phyloP scores from a whole-genome alignment of 2,329 filamentous ascomycete genomes.

The Ophiobolus disseminans region DNA sequence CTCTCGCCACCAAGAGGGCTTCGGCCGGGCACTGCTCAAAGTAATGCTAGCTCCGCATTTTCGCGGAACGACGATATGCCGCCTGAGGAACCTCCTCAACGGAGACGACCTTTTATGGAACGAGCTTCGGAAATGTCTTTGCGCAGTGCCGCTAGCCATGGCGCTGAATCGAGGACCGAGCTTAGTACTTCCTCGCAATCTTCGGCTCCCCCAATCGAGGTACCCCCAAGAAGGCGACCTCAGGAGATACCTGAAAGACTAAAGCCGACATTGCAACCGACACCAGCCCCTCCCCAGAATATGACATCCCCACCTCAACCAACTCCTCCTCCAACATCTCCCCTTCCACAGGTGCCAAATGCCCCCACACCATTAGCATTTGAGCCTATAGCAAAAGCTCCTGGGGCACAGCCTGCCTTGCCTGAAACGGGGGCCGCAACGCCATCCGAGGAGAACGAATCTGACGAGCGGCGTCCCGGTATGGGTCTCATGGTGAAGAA shows the following conservation, averaged over 20 bases:
- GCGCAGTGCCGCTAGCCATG: constrained; percentile 33
- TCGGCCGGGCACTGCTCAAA: constrained; percentile 46
- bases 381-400: constrained; percentile 49
- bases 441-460: constrained; percentile 57
- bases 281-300: constrained; percentile 10
- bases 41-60: constrained; percentile 42
- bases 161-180: constrained; percentile 23
- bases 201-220: constrained; percentile 32
- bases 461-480: constrained; percentile 70
- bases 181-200: constrained; percentile 35
- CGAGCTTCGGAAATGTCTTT: constrained; percentile 36
- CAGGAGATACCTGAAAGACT: constrained; percentile 40
- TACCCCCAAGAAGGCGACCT: constrained; percentile 32
- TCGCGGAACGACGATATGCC: constrained; percentile 37
- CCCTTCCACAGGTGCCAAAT: constrained; percentile 36
- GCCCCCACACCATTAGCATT: constrained; percentile 10
- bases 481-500: constrained; percentile 90
- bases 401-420: constrained; percentile 13
- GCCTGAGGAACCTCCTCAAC: constrained; percentile 59
- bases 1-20: constrained; percentile 41
- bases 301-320: constrained; percentile 20
- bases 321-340: constrained; percentile 32
- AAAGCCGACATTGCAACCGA: constrained; percentile 23
- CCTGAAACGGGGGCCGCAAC: constrained; percentile 22
- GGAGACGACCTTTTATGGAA: constrained; percentile 73